Conservation (phyloP, 768 basidiomycete species). For the Cystofilobasidium bisporidii region DNA sequence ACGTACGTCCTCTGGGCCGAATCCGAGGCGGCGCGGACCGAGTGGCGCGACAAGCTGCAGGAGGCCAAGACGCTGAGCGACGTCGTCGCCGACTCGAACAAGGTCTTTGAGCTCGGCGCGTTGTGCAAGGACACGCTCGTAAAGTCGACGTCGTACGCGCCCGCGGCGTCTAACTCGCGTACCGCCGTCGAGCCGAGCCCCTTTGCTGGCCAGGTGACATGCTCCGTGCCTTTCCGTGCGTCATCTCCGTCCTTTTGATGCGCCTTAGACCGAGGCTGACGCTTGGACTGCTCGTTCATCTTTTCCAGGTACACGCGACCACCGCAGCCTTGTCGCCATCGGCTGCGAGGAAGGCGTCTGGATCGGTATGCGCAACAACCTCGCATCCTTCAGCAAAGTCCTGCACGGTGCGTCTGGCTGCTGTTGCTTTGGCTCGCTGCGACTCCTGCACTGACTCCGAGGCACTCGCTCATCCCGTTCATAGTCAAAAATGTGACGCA, state of each 20-base stretch:
- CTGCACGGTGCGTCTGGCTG: slow-evolving; percentile 47
- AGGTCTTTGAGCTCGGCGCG: slow-evolving; percentile 65
- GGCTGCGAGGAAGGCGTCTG: slow-evolving; percentile 93
- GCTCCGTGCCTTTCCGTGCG: slow-evolving; percentile 83
- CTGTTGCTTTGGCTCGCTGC: not conserved
- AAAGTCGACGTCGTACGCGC: slow-evolving; percentile 16
- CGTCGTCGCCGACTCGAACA: slow-evolving; percentile 84
- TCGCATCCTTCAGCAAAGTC: slow-evolving; percentile 58
- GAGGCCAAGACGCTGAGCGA: slow-evolving; percentile 76
- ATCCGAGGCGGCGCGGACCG: slow-evolving; percentile 57
- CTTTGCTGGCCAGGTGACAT: slow-evolving; percentile 58
- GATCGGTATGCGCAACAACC: slow-evolving; percentile 82
- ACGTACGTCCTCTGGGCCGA: slow-evolving; percentile 82
- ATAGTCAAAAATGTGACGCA: slow-evolving; percentile 79
- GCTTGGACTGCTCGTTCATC: not conserved
- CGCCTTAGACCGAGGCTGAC: not conserved
- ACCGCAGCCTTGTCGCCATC: slow-evolving; percentile 75
- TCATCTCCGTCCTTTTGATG: slow-evolving; percentile 28
- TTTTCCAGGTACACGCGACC: slow-evolving; percentile 63
- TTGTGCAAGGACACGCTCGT: slow-evolving; percentile 14
- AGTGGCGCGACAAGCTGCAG: slow-evolving; percentile 83
- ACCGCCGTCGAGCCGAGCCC: slow-evolving; percentile 12
- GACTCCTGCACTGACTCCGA: not conserved
- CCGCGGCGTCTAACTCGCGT: not conserved
- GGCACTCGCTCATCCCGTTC: not conserved